phyloP scores from a whole-genome alignment of 2,329 filamentous ascomycete genomes.

The Microcyclospora pomicola region DNA sequence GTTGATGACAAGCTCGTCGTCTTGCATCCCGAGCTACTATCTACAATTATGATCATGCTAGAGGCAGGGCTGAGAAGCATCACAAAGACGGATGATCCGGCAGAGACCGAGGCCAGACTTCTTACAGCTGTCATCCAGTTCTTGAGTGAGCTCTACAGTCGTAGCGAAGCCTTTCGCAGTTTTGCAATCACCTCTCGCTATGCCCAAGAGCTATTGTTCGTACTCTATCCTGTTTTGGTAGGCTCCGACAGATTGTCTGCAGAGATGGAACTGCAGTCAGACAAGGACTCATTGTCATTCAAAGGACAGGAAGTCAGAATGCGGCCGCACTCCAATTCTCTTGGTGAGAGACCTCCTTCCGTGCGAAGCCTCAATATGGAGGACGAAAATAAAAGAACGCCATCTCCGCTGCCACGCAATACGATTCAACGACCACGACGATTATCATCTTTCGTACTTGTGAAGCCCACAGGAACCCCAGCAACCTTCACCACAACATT shows the following conservation, averaged over 20 bases:
- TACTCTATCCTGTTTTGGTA: constrained; percentile 77
- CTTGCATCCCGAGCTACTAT: constrained; percentile 61
- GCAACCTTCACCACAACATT: constrained; percentile 51
- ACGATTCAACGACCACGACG: constrained; percentile 55
- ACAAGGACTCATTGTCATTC: constrained; percentile 67
- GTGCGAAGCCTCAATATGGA: constrained; percentile 51
- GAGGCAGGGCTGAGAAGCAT: constrained; percentile 67
- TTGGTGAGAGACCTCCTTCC: constrained; percentile 46
- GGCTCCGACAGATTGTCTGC: constrained; percentile 72
- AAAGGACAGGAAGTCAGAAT: constrained; percentile 77
- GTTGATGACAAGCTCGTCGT: constrained; percentile 47
- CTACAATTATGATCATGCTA: constrained; percentile 74
- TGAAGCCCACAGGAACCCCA: constrained; percentile 47
- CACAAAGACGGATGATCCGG: constrained; percentile 39
- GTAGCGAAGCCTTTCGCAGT: constrained; percentile 65
- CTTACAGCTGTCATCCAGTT: constrained; percentile 68
- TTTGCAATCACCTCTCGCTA: constrained; percentile 72
- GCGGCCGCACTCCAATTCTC: constrained; percentile 53
- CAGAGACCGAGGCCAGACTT: constrained; percentile 42
- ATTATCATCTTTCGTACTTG: constrained; percentile 80
- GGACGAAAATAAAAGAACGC: constrained; percentile 31
- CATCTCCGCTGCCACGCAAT: constrained; percentile 16
- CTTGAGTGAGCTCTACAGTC: constrained; percentile 61
- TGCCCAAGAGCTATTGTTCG: constrained; percentile 60
- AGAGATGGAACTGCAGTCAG: constrained; percentile 74